Evolutionary conservation across 1,139 yeast genomes (phyloP), one percentile per base, ranked within the genome.

Genomic region (Candida tetrigidarum): DNA sequence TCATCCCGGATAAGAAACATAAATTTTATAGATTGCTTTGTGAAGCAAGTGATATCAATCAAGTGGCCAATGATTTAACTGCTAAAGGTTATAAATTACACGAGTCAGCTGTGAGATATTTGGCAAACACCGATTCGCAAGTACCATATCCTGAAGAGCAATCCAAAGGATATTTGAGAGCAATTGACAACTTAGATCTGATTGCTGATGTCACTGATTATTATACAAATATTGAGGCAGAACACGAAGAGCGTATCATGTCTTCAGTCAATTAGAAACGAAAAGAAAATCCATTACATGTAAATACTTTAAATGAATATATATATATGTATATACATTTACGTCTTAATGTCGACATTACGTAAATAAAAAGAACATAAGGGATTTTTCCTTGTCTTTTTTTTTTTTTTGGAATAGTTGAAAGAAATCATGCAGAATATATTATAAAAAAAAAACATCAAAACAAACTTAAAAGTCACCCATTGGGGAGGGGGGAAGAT

Each of bases 171-270:
- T 78, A 81, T 53, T 76, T 76, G 19, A 86, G 83, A 58, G 80
- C 91, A 29, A 64, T 86, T 38, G 71, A 66, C 22, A 73, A 75
- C 45, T 69, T 92, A 43, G 96, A 89, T 49, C 89, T 83, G 33
- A 68, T 89, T 16, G 89, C 87, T 41, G 97, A 92, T 56, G 87
- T 92, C 27, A 82, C 90, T 7, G 90, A 84, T 52, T 82, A 87
- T 50, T 88, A 87, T 66, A 54, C 93, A 75, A 79, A 74, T 53
- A 71, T 77, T 36, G 59, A 59, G 43, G 66, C 58, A 14, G 55
- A 53, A 28, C 45, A 50, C 26, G 39, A 45, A 37, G 30, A 32
- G 14, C 42, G 50, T 25, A 40, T 48, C n/a, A 33, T 38, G 37
- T 44, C 45, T 15, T 44, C 48, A n/a, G 19, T 33, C 18, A 25